These are phyloP conservation scores for Epichloe uncinata DNA, from an alignment of 2,329 filamentous ascomycete genomes.

Conservation along the genomic window DNA sequence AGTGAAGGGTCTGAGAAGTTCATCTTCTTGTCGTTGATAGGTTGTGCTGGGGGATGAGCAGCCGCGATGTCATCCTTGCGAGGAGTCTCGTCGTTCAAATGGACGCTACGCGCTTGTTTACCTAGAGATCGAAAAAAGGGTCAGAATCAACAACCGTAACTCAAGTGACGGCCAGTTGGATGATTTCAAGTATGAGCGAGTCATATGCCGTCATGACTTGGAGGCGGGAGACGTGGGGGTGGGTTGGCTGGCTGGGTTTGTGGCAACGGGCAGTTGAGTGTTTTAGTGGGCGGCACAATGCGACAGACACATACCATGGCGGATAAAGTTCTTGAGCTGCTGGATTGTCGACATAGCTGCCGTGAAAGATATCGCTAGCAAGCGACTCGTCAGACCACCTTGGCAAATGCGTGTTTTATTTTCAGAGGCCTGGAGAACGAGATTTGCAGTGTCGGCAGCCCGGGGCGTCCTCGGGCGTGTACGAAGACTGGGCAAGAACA, in stretches of 20 bases:
- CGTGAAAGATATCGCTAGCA: conserved; percentile 8
- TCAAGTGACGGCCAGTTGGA: background rate
- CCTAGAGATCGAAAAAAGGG: conserved; percentile 31
- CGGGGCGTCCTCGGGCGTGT: background rate
- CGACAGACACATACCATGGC: conserved; percentile 48
- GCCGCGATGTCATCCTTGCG: conserved; percentile 39
- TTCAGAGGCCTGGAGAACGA: background rate
- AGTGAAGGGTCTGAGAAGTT: conserved; percentile 30
- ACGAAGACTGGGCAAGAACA: background rate
- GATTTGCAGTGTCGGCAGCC: background rate
- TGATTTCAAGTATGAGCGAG: background rate
- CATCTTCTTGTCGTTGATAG: conserved; percentile 40
- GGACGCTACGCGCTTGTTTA: conserved; percentile 71
- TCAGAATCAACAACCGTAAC: background rate
- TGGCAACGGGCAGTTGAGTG: background rate
- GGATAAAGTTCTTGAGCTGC: conserved; percentile 95
- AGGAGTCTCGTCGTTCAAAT: conserved; percentile 34
- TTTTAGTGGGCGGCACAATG: background rate
- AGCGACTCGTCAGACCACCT: conserved; percentile 7
- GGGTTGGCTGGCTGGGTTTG: background rate
- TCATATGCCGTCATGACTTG: conserved; percentile 5
- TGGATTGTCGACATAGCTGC: conserved; percentile 61
- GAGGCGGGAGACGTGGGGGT: background rate
- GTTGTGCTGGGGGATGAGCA: conserved; percentile 39
- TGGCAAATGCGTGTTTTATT: background rate